Conservation (phyloP, 805 yeast genomes). For the Vanderwaltozyma yarrowii region DNA sequence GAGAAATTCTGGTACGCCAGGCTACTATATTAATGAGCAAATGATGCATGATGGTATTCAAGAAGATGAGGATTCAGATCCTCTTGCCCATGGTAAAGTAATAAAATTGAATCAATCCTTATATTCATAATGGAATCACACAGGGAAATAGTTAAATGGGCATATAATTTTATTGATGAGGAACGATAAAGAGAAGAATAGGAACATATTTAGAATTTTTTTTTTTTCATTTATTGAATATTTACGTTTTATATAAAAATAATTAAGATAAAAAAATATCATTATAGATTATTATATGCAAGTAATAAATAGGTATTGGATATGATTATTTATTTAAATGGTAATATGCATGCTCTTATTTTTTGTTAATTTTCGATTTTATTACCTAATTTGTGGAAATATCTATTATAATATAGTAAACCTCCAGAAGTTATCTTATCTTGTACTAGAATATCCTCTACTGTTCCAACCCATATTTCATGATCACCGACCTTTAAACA, state of each 20-base stretch:
- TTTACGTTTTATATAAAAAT: too few relatives aligned
- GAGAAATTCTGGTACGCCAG: slow-evolving; percentile 15
- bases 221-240: not conserved
- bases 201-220: not conserved
- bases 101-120: slow-evolving; percentile 24
- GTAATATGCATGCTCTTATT: too few relatives aligned
- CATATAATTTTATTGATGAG: not conserved
- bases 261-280: too few relatives aligned
- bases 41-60: slow-evolving; percentile 23
- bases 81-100: slow-evolving; percentile 8
- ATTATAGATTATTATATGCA: too few relatives aligned
- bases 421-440: slow-evolving; percentile 44
- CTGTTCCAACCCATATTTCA: slow-evolving; percentile 83
- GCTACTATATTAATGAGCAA: slow-evolving; percentile 16
- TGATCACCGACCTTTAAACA: slow-evolving; percentile 66
- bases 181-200: not conserved
- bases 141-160: too few relatives aligned
- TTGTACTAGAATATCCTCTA: slow-evolving; percentile 40
- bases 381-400: slow-evolving; percentile 43
- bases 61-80: slow-evolving; percentile 15
- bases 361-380: slow-evolving; percentile 9
- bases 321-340: too few relatives aligned
- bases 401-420: slow-evolving; percentile 51
- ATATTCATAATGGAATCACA: slow-evolving; percentile 22
- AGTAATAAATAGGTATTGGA: too few relatives aligned